Evolutionary conservation across 331 rosid species (phyloP).

Genomic region (Quercus phellos): DNA sequence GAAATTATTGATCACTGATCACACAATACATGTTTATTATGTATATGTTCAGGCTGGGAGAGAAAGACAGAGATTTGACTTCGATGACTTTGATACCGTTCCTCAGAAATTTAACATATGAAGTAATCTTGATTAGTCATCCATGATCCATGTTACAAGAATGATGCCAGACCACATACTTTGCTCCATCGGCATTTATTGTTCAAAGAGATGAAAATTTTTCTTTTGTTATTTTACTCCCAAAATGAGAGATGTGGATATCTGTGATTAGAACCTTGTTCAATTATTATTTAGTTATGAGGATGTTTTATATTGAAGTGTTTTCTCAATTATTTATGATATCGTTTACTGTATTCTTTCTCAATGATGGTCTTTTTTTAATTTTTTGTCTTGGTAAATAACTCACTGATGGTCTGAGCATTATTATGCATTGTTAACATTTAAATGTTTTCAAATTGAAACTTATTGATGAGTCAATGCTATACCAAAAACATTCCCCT

Average conservation of each 20-base stretch:
- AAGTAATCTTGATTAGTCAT: conserved; percentile 5
- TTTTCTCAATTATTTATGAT: not conserved
- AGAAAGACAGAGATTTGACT: conserved; percentile 69
- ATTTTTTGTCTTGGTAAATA: no score
- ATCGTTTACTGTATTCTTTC: not conserved
- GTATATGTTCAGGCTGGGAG: conserved; percentile 53
- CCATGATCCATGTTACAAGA: not conserved
- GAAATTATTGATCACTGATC: not conserved
- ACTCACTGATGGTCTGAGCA: not conserved
- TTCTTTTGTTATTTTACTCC: conserved; percentile 16
- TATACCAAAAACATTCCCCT: no score
- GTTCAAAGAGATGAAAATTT: conserved; percentile 4
- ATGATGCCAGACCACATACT: conserved; percentile 3
- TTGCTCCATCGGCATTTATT: conserved; percentile 6
- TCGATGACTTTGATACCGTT: conserved; percentile 65
- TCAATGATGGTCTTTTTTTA: not conserved
- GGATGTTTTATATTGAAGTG: conserved; percentile 6
- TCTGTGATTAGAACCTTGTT: not conserved
- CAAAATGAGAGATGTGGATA: not conserved
- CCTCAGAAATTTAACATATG: conserved; percentile 59
- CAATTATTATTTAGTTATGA: conserved; percentile 10
- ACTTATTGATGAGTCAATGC: not conserved
- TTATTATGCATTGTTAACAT: not conserved
- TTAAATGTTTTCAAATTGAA: not conserved
- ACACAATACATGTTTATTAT: not conserved